Evolutionary conservation across 345 rosid genomes (phyloP).

Genomic region (Euphorbia peplus): DNA sequence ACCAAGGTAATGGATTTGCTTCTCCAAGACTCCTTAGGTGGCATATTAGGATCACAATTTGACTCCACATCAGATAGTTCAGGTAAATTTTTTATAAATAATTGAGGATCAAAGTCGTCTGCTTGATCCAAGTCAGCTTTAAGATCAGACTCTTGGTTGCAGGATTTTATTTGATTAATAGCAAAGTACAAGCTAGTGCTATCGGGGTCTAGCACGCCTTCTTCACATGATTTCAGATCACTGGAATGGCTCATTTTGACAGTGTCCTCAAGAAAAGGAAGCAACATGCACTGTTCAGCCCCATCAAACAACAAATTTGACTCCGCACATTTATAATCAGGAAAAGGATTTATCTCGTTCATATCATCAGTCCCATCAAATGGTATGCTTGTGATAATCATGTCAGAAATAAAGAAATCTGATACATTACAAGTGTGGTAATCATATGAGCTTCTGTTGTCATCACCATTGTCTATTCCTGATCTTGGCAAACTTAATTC

Average conservation of each 20-base stretch:
- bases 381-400: slow-evolving; percentile 53
- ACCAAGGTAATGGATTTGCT: slow-evolving; percentile 69
- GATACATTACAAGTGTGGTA: slow-evolving; percentile 56
- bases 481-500: slow-evolving; percentile 26
- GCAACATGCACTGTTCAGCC: slow-evolving; percentile 69
- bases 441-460: slow-evolving; percentile 35
- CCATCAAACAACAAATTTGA: slow-evolving; percentile 51
- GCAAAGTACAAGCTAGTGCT: slow-evolving; percentile 54
- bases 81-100: slow-evolving; percentile 65
- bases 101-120: slow-evolving; percentile 78
- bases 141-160: slow-evolving; percentile 44
- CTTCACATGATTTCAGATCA: slow-evolving; percentile 46
- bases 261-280: slow-evolving; percentile 73
- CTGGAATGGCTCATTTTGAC: slow-evolving; percentile 40
- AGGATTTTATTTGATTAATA: slow-evolving; percentile 57
- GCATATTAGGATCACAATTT: slow-evolving; percentile 41
- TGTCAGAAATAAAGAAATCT: slow-evolving; percentile 59
- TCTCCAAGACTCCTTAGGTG: slow-evolving; percentile 41
- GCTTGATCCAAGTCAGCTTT: slow-evolving; percentile 49
- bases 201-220: slow-evolving; percentile 37
- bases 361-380: slow-evolving; percentile 41
- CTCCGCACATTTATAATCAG: slow-evolving; percentile 60
- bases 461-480: slow-evolving; percentile 36
- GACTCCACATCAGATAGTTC: slow-evolving; percentile 76
- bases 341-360: slow-evolving; percentile 34